Conservation (phyloP, 2,329 filamentous ascomycete genomes). For the Thielaviopsis populi region DNA sequence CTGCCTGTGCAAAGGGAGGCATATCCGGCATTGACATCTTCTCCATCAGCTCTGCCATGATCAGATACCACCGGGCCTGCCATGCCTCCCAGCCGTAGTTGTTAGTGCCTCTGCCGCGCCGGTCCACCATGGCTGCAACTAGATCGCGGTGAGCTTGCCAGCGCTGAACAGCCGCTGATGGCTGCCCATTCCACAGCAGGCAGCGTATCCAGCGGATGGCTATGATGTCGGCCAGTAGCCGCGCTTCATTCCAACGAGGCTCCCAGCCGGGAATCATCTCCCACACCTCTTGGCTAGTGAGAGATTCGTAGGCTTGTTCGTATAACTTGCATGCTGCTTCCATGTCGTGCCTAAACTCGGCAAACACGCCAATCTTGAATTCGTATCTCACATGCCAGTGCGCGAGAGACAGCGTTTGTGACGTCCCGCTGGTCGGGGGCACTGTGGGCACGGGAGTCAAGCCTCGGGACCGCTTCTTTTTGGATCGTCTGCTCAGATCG, state of each 20-base stretch:
- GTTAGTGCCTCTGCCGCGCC: constrained; percentile 66
- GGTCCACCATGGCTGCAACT: constrained; percentile 63
- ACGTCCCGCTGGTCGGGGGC: constrained; percentile 69
- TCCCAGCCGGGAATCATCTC: constrained; percentile 85
- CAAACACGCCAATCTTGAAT: constrained; percentile 79
- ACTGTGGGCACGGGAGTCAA: constrained; percentile 65
- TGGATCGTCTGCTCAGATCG: constrained; percentile 79
- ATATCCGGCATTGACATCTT: constrained; percentile 38
- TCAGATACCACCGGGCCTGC: constrained; percentile 58
- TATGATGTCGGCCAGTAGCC: constrained; percentile 68
- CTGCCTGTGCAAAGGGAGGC: constrained; percentile 27
- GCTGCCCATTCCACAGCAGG: constrained; percentile 62
- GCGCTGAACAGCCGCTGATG: constrained; percentile 62
- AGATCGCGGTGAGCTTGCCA: constrained; percentile 67
- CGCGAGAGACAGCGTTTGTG: constrained; percentile 66
- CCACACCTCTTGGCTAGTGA: constrained; percentile 71
- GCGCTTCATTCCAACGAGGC: constrained; percentile 80
- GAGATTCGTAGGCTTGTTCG: constrained; percentile 68
- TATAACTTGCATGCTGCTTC: constrained; percentile 75
- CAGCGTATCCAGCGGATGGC: constrained; percentile 71
- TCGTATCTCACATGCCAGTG: constrained; percentile 94
- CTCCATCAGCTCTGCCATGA: constrained; percentile 48
- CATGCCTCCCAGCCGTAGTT: constrained; percentile 93
- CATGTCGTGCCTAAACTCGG: constrained; percentile 86
- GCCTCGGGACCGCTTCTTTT: constrained; percentile 73